These are phyloP conservation scores for Backusella morwellensis DNA, from an alignment of 192 early-diverging fungal species.

Conservation along the genomic window DNA sequence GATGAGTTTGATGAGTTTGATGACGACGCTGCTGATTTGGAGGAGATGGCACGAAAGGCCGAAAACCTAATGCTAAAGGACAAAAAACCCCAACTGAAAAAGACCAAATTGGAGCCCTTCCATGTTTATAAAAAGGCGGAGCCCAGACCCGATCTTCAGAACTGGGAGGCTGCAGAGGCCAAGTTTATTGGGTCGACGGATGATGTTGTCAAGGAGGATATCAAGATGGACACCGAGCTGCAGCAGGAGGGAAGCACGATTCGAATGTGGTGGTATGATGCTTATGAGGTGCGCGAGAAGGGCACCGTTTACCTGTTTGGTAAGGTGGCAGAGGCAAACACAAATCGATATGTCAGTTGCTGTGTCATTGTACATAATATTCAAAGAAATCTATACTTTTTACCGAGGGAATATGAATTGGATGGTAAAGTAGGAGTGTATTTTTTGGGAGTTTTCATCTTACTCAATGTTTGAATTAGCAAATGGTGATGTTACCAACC, in stretches of 20 bases:
- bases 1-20: constrained; percentile 5
- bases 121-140: not conserved
- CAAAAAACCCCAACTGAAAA: not conserved
- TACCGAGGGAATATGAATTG: constrained; percentile 66
- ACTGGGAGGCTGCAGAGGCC: not conserved
- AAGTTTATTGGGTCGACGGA: not conserved
- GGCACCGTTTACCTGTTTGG: constrained; percentile 90
- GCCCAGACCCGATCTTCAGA: not conserved
- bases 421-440: constrained; percentile 37
- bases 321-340: constrained; percentile 62
- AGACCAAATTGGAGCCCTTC: not conserved
- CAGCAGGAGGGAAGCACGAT: constrained; percentile 52
- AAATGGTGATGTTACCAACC: constrained; percentile 52
- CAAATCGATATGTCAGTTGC: constrained; percentile 70
- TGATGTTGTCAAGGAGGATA: not conserved
- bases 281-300: constrained; percentile 63
- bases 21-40: not conserved
- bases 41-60: not conserved
- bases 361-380: constrained; percentile 78
- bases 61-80: not conserved
- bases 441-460: not conserved
- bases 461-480: too few relatives aligned
- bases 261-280: constrained; percentile 91
- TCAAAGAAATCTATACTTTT: constrained; percentile 85
- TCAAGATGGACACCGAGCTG: not conserved